Percentiles rank a stretch among this genome's conserved stretches.
Conservation (phyloP, 345 rosid genomes). For the Viola odorata region DNA sequence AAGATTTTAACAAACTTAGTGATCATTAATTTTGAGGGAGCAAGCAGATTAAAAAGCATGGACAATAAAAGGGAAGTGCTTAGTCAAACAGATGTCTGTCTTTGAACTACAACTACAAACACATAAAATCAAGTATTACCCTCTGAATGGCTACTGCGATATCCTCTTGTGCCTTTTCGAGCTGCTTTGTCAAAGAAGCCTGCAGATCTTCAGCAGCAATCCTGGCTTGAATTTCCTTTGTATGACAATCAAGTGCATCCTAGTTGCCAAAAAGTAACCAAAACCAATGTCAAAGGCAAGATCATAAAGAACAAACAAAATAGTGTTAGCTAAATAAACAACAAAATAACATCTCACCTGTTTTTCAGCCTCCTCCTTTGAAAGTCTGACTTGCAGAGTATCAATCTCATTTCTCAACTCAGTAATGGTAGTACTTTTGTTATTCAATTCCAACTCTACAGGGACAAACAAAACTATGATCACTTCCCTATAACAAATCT, state of each 20-base stretch:
- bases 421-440: conserved; percentile 32
- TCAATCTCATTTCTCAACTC: conserved; percentile 44
- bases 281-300: not conserved
- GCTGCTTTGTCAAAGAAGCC: conserved; percentile 59
- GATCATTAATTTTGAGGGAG: not conserved
- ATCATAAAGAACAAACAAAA: not conserved
- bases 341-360: conserved; percentile 36
- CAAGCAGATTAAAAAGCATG: not conserved
- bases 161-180: conserved; percentile 62
- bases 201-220: conserved; percentile 50
- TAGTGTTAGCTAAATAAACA: not conserved
- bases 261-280: conserved; percentile 19
- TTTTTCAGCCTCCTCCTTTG: conserved; percentile 61
- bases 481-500: too few relatives aligned
- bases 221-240: conserved; percentile 57
- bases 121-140: conserved; percentile 31
- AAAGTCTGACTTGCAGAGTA: conserved; percentile 44
- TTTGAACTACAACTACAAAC: not conserved
- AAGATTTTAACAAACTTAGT: conserved; percentile 13
- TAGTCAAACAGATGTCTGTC: not conserved
- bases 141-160: conserved; percentile 54
- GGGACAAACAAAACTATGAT: not conserved
- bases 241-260: conserved; percentile 62
- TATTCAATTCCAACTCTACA: conserved; percentile 56
- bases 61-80: not conserved